Evolutionary conservation across 1,284 basidiomycete genomes (phyloP).

Genomic region (Porogramme epimiltina): DNA sequence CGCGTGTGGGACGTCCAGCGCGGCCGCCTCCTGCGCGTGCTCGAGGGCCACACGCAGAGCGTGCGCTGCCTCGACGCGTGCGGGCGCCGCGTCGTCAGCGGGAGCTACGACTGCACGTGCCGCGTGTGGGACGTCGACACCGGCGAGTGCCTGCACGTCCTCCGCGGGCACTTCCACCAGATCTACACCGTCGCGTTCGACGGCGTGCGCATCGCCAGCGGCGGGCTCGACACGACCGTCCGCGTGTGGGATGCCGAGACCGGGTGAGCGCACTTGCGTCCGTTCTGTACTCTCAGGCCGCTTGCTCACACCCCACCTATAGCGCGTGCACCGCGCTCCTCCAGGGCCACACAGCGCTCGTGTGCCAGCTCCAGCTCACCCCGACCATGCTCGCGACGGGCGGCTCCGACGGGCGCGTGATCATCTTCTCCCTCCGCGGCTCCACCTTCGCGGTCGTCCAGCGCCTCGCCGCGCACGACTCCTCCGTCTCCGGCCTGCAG

Average conservation of each 20-base stretch:
- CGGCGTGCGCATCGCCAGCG: conserved; percentile 83
- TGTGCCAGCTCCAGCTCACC: conserved; percentile 90
- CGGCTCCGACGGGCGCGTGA: conserved; percentile 92
- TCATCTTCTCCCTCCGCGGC: conserved; percentile 75
- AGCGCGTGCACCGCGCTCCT: conserved; percentile 86
- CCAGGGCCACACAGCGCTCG: conserved; percentile 92
- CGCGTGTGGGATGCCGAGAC: conserved; percentile 84
- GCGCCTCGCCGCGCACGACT: conserved; percentile 83
- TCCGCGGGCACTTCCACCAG: conserved; percentile 90
- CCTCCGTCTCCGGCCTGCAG: conserved; percentile 89
- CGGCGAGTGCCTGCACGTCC: conserved; percentile 82
- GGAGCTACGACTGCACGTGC: conserved; percentile 88
- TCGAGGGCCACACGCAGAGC: conserved; percentile 82
- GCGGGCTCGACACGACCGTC: conserved; percentile 90
- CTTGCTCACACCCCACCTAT: neutral
- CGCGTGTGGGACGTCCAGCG: conserved; percentile 93
- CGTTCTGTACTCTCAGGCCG: neutral
- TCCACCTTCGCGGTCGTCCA: conserved; percentile 40
- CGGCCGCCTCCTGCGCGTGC: conserved; percentile 68
- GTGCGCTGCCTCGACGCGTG: conserved; percentile 90
- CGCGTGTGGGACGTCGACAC: conserved; percentile 73
- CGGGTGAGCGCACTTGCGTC: conserved; percentile 52
- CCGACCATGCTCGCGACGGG: conserved; percentile 82
- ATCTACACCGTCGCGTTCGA: conserved; percentile 96
- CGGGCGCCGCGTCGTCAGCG: conserved; percentile 82